Evolutionary conservation across 148 eudicot species (phyloP).

Genomic region (Gaultheria prostrata): DNA sequence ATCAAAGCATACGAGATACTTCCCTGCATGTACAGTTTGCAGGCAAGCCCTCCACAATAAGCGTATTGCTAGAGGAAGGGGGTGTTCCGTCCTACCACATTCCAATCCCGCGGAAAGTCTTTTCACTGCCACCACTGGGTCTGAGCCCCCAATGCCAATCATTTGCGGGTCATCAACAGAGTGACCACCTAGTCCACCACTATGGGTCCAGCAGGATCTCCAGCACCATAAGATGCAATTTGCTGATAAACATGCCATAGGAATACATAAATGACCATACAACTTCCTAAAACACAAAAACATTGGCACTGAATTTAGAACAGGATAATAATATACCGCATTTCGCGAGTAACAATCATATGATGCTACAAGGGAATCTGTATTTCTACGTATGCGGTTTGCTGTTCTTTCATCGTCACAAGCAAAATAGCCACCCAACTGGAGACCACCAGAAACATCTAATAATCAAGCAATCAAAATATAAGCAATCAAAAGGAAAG

Average conservation of each 20-base stretch:
- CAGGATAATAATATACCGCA: slow-evolving; percentile 33
- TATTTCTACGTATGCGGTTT: slow-evolving; percentile 49
- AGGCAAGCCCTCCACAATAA: slow-evolving; percentile 81
- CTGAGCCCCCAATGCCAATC: slow-evolving; percentile 40
- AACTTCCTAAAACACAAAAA: background rate
- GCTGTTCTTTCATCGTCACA: slow-evolving; percentile 50
- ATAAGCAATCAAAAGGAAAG: slow-evolving; percentile 3
- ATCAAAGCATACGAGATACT: slow-evolving; percentile 84
- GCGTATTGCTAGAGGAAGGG: slow-evolving; percentile 70
- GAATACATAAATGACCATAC: slow-evolving; percentile 10
- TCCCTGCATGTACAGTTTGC: slow-evolving; percentile 68
- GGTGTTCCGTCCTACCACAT: slow-evolving; percentile 51
- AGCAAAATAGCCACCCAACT: slow-evolving; percentile 46
- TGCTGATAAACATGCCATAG: slow-evolving; percentile 37
- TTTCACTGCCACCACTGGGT: slow-evolving; percentile 36
- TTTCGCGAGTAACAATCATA: slow-evolving; percentile 65
- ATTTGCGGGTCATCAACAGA: slow-evolving; percentile 44
- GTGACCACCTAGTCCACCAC: slow-evolving; percentile 43
- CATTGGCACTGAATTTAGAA: slow-evolving; percentile 2
- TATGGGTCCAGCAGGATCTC: slow-evolving; percentile 51
- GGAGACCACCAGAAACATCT: slow-evolving; percentile 64
- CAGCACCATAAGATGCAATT: slow-evolving; percentile 42
- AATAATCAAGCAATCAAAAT: slow-evolving; percentile 9
- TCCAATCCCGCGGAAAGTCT: slow-evolving; percentile 43
- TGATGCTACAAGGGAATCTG: slow-evolving; percentile 61